These are phyloP conservation scores for Aspergillus neoniger DNA, from an alignment of 2,329 filamentous ascomycete species.

Conservation along the genomic window DNA sequence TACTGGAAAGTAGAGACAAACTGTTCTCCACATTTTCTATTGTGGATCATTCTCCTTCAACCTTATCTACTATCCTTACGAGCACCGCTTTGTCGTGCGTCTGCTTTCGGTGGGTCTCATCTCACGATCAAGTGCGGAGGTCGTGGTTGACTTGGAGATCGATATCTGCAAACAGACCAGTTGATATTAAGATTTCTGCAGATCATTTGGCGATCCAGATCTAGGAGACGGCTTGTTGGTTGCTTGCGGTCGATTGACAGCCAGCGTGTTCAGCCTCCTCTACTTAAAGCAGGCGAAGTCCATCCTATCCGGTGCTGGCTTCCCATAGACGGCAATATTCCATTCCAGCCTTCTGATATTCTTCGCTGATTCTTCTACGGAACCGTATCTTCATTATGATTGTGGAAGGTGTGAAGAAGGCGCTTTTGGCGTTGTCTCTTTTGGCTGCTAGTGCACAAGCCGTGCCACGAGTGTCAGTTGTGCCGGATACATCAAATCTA, in stretches of 20 bases:
- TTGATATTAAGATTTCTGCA: not conserved
- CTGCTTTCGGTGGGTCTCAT: slow-evolving; percentile 7
- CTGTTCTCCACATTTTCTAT: not conserved
- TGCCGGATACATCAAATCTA: not conserved
- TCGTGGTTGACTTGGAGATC: not conserved
- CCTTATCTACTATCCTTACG: not conserved
- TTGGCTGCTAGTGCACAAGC: slow-evolving; percentile 27
- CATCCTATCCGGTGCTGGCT: slow-evolving; percentile 27
- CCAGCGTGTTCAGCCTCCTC: slow-evolving; percentile 18
- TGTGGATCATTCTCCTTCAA: not conserved
- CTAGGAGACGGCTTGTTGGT: slow-evolving; percentile 9
- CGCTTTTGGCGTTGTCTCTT: slow-evolving; percentile 31
- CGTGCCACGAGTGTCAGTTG: slow-evolving; percentile 28
- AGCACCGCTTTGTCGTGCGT: not conserved
- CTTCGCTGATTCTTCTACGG: slow-evolving; percentile 11
- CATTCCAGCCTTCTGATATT: slow-evolving; percentile 25
- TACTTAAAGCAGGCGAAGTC: slow-evolving; percentile 36
- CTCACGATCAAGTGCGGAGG: not conserved
- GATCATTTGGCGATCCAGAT: slow-evolving; percentile 3
- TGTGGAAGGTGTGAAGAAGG: slow-evolving; percentile 26
- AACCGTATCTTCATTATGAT: slow-evolving; percentile 26
- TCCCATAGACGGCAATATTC: slow-evolving; percentile 24
- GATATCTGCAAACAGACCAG: slow-evolving; percentile 16
- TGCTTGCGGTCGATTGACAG: slow-evolving; percentile 22
- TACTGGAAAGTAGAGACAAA: not conserved